These are phyloP conservation scores for Pseudogymnoascus sp. DNA, from an alignment of 2,329 filamentous ascomycete genomes.

Conservation along the genomic window DNA sequence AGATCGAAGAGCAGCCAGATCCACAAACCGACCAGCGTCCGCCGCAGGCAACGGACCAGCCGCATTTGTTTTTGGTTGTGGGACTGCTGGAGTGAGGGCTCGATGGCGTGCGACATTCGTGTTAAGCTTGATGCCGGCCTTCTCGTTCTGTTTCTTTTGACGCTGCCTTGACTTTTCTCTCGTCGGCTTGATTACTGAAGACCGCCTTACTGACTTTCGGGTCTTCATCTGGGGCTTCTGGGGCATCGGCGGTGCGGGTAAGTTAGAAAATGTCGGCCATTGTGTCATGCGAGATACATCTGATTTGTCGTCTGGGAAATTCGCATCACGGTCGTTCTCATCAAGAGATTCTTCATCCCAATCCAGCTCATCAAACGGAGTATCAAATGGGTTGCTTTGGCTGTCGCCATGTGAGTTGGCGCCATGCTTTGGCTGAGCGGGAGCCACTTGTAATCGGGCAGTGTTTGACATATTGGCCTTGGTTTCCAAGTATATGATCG, in stretches of 20 bases:
- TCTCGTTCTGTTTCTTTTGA: conserved; percentile 51
- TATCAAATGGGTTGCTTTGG: conserved; percentile 20
- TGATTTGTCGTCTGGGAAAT: background rate
- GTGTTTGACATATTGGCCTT: background rate
- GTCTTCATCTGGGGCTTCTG: conserved; percentile 17
- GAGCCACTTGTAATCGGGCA: background rate
- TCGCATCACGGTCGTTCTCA: conserved; percentile 17
- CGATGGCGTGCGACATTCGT: conserved; percentile 52
- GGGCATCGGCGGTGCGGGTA: conserved; percentile 13
- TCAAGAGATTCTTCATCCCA: conserved; percentile 16
- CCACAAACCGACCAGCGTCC: conserved; percentile 31
- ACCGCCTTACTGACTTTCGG: conserved; percentile 13
- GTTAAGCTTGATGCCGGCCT: conserved; percentile 58
- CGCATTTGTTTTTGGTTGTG: conserved; percentile 21
- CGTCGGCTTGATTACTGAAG: conserved; percentile 29
- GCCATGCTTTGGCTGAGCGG: background rate
- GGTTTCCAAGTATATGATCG: background rate
- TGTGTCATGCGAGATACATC: conserved; percentile 15
- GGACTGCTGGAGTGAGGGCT: conserved; percentile 37
- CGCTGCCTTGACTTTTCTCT: conserved; percentile 48
- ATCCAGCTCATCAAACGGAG: conserved; percentile 16
- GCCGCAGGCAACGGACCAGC: conserved; percentile 11
- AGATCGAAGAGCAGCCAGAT: conserved; percentile 50
- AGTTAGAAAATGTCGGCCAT: conserved; percentile 18
- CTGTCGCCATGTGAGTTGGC: background rate